Base-by-base conservation (phyloP, 2,329 filamentous ascomycete species). In the Drechslerella coelobrocha region DNA sequence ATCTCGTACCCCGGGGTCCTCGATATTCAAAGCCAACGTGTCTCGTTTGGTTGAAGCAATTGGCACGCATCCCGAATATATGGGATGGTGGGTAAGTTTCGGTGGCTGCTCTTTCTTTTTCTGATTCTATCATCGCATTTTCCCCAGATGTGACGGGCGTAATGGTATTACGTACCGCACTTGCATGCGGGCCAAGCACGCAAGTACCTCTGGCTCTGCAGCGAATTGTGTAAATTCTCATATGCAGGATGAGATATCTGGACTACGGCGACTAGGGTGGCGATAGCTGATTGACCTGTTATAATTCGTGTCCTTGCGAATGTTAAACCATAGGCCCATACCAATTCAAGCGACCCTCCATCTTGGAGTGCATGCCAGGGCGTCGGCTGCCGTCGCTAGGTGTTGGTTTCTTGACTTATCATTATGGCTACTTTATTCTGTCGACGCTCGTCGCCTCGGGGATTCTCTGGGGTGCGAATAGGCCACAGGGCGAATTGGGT, bases 401-500 rank as follows among this genome's bases (percentile, higher is more conserved):
- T 24, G 57, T 69, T 39, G 65, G 57, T 14, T 72, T 72, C 45
- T 19, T 60, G 41, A 65, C 68, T 12, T 72, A 72, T 48, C 68
- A 72, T 29, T 61, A 65, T 60, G 61, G 59, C 24, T 72, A 72
- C 50, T 72, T 65, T 53, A 60, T 72, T 24, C n/a, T 71, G 8
- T 53, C 66, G 21, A 63, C 66, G 29, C 66, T 71, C 55, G 43
- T 71, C 59, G 66, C 60, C 48, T 63, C 60, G 23, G 61, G 47
- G n/a, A 65, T 72, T 43, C 53, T 72, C 41, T 72, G 61, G 60
- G 68, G 59, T 24, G 54, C 60, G 19, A 43, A 63, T 31, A 65
- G 50, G 29, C 68, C 60, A 37, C 66, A 50, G 26, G 59, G 68
- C 31, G 51, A 57, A 24, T 31, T 90, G 53, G 78, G 79, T 48